Base-by-base conservation (phyloP, 805 yeast species). In the Candida maesae region DNA sequence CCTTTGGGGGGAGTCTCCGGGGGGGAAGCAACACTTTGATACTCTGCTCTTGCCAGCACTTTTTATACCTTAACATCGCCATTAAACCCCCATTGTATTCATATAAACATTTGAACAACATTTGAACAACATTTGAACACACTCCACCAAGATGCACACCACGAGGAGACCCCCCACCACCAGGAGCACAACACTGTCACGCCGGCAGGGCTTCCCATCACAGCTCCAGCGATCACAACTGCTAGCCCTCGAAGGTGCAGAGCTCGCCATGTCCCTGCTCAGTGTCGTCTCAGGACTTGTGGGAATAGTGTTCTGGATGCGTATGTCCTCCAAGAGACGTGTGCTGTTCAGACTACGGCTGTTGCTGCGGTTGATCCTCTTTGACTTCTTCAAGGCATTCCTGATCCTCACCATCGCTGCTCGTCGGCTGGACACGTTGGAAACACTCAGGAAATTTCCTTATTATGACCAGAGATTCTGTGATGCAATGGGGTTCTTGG, bases 261-360 rank as follows among this genome's bases (percentile, higher is more conserved):
- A 47, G 24, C 21, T 54, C 10, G 27, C 46, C 2, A 23, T 39
- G 5, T 33, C 53, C 7, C 9, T 42, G 6, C 21, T 47, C 3
- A 46, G 56, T 29, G 47, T 53, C 8, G 26, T 44, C 3, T 23
- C 38, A 7, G 59, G 59, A 0, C n/a, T 33, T 0, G 7, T 48
- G 1, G 59, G 51, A 2, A 35, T 51, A 1, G 14, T 38, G 1
- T 17, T 55, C 3, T 55, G 56, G 52, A n/a, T 49, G 2, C 26
- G 51, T 16, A 53, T 55, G 59, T 51, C 53, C 11, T 46, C 52
- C 1, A 35, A 47, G 14, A 35, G 52, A 27, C 33, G 56, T 25
- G 33, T 53, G 36, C 41, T 52, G 18, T 55, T 53, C 36, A 42
- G 59, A 23, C 35, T 55, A 6, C 45, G 47, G 16, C 33, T 55